These are phyloP conservation scores for Vitellaria paradoxa DNA, from an alignment of 179 eudicot genomes.

Conservation along the genomic window DNA sequence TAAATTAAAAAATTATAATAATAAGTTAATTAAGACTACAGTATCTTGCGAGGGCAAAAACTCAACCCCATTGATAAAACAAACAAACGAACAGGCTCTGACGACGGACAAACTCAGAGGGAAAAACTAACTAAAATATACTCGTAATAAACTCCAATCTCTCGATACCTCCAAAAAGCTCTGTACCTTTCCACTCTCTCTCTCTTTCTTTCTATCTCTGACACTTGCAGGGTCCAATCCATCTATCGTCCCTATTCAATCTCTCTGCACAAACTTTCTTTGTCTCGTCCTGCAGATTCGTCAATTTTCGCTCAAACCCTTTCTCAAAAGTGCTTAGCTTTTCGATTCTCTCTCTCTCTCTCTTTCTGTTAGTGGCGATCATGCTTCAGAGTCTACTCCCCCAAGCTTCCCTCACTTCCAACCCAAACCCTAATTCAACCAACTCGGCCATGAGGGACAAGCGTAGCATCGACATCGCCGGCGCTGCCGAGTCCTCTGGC, in stretches of 20 bases:
- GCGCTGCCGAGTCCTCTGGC: conserved; percentile 12
- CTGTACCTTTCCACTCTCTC: neutral
- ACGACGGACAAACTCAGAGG: neutral
- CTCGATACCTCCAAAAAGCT: neutral
- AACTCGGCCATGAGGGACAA: conserved; percentile 15
- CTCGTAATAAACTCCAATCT: too few relatives aligned
- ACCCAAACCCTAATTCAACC: neutral
- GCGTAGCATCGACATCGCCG: conserved; percentile 13
- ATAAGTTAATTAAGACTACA: neutral
- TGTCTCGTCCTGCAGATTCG: neutral
- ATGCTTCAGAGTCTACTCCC: conserved; percentile 16
- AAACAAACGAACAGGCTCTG: neutral
- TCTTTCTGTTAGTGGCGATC: neutral
- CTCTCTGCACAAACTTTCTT: neutral
- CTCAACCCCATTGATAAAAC: neutral
- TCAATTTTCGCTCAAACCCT: neutral
- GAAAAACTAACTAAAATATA: neutral
- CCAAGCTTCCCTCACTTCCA: conserved; percentile 7
- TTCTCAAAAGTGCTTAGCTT: neutral
- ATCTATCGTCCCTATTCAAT: neutral
- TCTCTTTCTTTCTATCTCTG: conserved; percentile 7
- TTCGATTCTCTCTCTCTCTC: conserved; percentile 2
- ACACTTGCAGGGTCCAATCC: neutral
- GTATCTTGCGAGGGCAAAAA: neutral
- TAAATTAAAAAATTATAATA: neutral